A percentile compares a stretch with the other conserved stretches of the same genome.
phyloP scores from a whole-genome alignment of 495 filamentous ascomycete genomes.

The Hypoxylon lenormandii region DNA sequence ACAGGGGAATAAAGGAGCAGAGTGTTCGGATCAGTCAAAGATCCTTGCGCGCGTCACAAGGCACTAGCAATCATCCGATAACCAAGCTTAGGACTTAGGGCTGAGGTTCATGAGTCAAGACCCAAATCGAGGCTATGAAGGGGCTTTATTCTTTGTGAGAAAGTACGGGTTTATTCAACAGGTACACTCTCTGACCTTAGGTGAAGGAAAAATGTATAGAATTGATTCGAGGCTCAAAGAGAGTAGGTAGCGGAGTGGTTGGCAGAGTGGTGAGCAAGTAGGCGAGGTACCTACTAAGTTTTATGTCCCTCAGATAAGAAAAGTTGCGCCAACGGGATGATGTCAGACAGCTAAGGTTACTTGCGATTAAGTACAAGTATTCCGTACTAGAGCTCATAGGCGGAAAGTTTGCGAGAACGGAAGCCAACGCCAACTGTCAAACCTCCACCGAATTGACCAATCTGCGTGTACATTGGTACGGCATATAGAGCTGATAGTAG shows the following conservation, averaged over 20 bases:
- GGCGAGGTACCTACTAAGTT: not conserved
- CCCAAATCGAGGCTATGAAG: constrained; percentile 10
- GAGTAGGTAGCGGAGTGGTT: too few species aligned
- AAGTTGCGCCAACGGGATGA: constrained; percentile 1
- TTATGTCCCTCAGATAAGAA: constrained; percentile 17
- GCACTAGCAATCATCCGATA: constrained; percentile 7
- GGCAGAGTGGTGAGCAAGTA: not conserved
- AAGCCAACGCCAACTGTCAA: not conserved
- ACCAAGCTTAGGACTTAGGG: constrained; percentile 2
- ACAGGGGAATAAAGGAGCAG: constrained; percentile 34
- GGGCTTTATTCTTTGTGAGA: not conserved
- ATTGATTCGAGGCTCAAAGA: constrained; percentile 1
- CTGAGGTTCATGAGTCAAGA: constrained; percentile 18
- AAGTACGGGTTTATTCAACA: not conserved
- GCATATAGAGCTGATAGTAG: not conserved
- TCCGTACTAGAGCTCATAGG: not conserved
- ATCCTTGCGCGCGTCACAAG: constrained; percentile 43
- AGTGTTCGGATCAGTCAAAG: constrained; percentile 28
- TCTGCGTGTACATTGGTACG: not conserved
- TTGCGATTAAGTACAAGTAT: too few species aligned
- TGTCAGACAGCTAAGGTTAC: constrained; percentile 8
- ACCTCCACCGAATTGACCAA: constrained; percentile 19
- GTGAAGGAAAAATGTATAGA: not conserved
- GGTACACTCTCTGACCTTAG: not conserved
- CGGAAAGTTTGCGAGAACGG: constrained; percentile 3